Evolutionary conservation across 306 rosid genomes (phyloP), one percentile per base, ranked within the genome.

Genomic region (Prunus salicina): DNA sequence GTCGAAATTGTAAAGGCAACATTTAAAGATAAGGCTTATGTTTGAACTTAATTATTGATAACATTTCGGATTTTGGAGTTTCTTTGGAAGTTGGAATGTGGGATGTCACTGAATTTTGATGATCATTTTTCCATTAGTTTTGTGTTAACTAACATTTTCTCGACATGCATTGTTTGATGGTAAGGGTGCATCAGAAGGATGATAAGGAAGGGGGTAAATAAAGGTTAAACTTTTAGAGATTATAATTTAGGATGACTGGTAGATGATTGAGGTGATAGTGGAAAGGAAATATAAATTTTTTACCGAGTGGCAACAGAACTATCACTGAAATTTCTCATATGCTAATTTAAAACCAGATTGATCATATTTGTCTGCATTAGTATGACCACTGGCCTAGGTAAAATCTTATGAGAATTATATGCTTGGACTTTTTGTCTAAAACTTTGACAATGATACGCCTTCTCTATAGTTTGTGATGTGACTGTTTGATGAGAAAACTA

Each of bases 401-500:
- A 63, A 24, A 22, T 51, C 41, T 38, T 56, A 28, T 8, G 18
- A 53, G 58, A 32, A 19, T 25, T 67, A 1, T 63, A 16, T 24
- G 53, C 74, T 58, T 78, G 56, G 43, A 71, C 43, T 67, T 51
- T 60, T 78, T 19, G 2, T 2, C 3, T 56, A 15, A 30, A 80
- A 49, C 16, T 55, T 16, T 38, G 20, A 8, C 22, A 19, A 74
- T 18, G 32, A 66, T 61, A 72, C 71, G 19, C 73, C 2, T 69
- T 69, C 46, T 12, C 27, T 64, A 19, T 67, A 63, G 61, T 69
- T 52, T 71, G 65, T 60, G 76, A 47, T 72, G 49, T 64, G 57
- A 78, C 20, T 63, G 56, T 82, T 74, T 69, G 52, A 38, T 50
- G 45, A 75, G 52, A 22, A 41, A 20, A 50, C 58, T 58, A 15